These are phyloP conservation scores for Phascolomyces articulosus DNA, from an alignment of 371 early-diverging fungal species.

Conservation along the genomic window DNA sequence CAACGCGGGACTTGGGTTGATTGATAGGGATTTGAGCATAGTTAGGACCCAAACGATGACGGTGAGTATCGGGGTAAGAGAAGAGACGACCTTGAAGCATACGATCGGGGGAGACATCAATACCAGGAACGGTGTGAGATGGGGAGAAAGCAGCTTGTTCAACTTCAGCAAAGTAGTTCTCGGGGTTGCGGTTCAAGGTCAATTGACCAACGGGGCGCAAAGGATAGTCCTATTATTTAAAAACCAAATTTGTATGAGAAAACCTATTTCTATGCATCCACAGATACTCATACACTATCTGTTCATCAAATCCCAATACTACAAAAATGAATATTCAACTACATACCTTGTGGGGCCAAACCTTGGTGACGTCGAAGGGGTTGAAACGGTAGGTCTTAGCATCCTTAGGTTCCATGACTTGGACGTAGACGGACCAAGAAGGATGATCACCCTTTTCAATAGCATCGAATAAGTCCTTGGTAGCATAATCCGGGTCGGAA, in stretches of 20 bases:
- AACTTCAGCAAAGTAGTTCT: conserved; percentile 82
- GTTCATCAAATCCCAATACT: no score
- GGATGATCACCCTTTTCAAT: conserved; percentile 78
- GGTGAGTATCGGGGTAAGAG: conserved; percentile 80
- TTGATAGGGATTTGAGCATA: conserved; percentile 78
- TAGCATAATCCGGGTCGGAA: conserved; percentile 75
- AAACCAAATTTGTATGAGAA: conserved; percentile 38
- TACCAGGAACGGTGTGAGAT: conserved; percentile 76
- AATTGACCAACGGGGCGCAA: conserved; percentile 67
- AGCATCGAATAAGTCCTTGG: conserved; percentile 74
- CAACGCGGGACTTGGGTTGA: conserved; percentile 45
- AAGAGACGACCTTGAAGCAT: conserved; percentile 82
- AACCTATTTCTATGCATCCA: no score
- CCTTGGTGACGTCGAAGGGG: conserved; percentile 86
- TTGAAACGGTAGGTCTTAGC: conserved; percentile 78
- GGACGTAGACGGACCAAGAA: conserved; percentile 75
- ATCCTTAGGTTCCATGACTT: conserved; percentile 76
- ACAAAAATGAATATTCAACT: neutral
- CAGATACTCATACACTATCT: no score
- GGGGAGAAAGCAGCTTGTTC: conserved; percentile 85
- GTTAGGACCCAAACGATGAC: conserved; percentile 78
- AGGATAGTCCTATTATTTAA: conserved; percentile 41
- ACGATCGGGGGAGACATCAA: conserved; percentile 70
- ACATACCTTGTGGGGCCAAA: conserved; percentile 69
- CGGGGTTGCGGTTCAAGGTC: conserved; percentile 75